A percentile compares a stretch with the other conserved stretches of the same genome.
These are phyloP conservation scores for Fraxinus angustifolia DNA, from an alignment of 305 asterid species.

Conservation along the genomic window DNA sequence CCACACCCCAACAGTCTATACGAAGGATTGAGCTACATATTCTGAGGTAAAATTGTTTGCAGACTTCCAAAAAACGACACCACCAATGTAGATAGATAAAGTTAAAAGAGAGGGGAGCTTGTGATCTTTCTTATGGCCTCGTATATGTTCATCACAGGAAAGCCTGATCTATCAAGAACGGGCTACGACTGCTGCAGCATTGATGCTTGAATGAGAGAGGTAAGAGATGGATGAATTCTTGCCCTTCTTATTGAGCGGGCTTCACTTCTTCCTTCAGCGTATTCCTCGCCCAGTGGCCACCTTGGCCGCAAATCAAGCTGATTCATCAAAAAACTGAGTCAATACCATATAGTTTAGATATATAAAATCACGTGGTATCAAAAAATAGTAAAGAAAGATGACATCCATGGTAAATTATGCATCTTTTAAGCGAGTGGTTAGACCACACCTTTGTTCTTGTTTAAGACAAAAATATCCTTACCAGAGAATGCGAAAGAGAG, in stretches of 20 bases:
- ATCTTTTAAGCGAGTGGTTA: background rate
- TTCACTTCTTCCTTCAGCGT: constrained; percentile 79
- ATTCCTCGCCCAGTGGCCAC: constrained; percentile 94
- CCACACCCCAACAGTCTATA: background rate
- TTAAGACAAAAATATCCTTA: background rate
- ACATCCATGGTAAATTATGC: background rate
- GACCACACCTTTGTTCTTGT: background rate
- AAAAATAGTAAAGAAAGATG: background rate
- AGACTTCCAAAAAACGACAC: background rate
- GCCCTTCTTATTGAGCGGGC: constrained; percentile 82
- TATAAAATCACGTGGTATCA: background rate
- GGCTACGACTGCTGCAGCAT: constrained; percentile 27
- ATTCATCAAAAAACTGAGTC: constrained; percentile 12
- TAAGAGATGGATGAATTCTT: constrained; percentile 84
- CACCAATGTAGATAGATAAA: background rate
- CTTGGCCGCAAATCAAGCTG: constrained; percentile 93
- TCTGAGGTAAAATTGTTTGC: background rate
- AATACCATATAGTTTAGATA: constrained; percentile 4
- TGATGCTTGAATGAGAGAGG: constrained; percentile 77
- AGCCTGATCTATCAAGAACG: background rate
- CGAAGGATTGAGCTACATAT: background rate
- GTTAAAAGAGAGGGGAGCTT: background rate
- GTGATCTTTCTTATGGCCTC: background rate
- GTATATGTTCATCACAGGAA: background rate
- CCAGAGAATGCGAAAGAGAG: background rate